phyloP scores from a whole-genome alignment of 441 rosid genomes.

The Erodium moschatum region DNA sequence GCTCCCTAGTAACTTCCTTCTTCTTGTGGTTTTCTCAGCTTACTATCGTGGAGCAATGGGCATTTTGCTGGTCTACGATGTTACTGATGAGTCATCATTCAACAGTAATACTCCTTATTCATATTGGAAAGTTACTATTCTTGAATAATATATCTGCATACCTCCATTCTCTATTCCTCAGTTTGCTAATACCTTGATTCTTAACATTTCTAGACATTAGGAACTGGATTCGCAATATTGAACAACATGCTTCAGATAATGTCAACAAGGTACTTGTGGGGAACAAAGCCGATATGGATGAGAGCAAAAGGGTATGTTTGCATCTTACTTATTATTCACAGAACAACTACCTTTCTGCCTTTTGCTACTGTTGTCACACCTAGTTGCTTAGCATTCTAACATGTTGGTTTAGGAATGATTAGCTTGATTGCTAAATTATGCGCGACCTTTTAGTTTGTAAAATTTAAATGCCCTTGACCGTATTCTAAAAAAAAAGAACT shows the following conservation, averaged over 20 bases:
- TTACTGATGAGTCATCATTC: slow-evolving; percentile 89
- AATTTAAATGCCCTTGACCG: no score
- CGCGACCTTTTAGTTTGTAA: background rate
- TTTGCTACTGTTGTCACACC: slow-evolving; percentile 9
- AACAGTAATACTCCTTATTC: slow-evolving; percentile 41
- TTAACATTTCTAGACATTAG: slow-evolving; percentile 44
- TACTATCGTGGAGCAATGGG: slow-evolving; percentile 97
- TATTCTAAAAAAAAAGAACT: no score
- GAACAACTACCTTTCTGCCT: no score
- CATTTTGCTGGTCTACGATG: slow-evolving; percentile 87
- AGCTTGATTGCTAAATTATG: background rate
- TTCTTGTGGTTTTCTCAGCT: slow-evolving; percentile 41
- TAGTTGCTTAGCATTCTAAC: slow-evolving; percentile 11
- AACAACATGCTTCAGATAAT: slow-evolving; percentile 78
- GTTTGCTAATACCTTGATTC: slow-evolving; percentile 14
- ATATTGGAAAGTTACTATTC: background rate
- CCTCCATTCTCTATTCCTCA: background rate
- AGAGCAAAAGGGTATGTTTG: slow-evolving; percentile 66
- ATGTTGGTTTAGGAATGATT: background rate
- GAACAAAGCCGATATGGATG: slow-evolving; percentile 90
- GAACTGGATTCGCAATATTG: slow-evolving; percentile 83
- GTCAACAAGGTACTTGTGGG: slow-evolving; percentile 84
- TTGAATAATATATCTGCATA: background rate
- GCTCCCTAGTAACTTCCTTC: slow-evolving; percentile 7
- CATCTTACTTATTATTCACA: no score